Base-by-base conservation (phyloP, 2,329 filamentous ascomycete species). In the Neofusicoccum cordaticola region DNA sequence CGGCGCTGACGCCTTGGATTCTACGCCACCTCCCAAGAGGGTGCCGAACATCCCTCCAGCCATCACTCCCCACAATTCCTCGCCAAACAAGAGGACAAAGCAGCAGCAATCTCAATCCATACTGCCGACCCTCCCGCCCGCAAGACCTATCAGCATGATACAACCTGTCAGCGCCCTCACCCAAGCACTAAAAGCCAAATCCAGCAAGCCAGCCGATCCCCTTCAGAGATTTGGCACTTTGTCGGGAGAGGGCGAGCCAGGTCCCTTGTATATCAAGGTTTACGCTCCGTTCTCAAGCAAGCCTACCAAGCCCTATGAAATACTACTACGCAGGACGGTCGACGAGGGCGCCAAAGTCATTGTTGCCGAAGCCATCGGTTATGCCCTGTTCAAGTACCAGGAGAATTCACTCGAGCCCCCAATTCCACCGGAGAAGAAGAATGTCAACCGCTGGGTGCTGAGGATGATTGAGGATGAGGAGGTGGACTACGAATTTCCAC, bases 391-490 rank as follows among this genome's bases (percentile, higher is more conserved):
- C 83, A 84, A 89, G 67, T 95, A 94, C 73, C 86, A 87, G 53
- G 89, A 93, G 70, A 90, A 93, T 73, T 90, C 90, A 69, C 80
- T 87, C 34, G 86, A 92, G 68, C 91, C 91, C 3, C 74, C 84
- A 0, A 80, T 95, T 9, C 80, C 86, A 0, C 74, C 80, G 1
- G 85, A 88, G 58, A 91, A 92, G 72, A 81, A 87, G 61, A 92
- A 91, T 69, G 88, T 93, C 69, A 94, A 94, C 72, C 88, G 88
- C 81, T 95, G 90, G 90, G 91, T 88, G 27, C 79, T 96, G 64
- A 85, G 91, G 45, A 93, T 96, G 87, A 90, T 93, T 8, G 87
- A 95, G 72, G 90, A 91, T 64, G 92, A 90, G 56, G 91, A 95
- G 72, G 88, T 94, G 1, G 91, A 96, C 69, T 90, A 92, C 68